Evolutionary conservation across 2,329 filamentous ascomycete species (phyloP).

Genomic region (Aspergillus terreus): DNA sequence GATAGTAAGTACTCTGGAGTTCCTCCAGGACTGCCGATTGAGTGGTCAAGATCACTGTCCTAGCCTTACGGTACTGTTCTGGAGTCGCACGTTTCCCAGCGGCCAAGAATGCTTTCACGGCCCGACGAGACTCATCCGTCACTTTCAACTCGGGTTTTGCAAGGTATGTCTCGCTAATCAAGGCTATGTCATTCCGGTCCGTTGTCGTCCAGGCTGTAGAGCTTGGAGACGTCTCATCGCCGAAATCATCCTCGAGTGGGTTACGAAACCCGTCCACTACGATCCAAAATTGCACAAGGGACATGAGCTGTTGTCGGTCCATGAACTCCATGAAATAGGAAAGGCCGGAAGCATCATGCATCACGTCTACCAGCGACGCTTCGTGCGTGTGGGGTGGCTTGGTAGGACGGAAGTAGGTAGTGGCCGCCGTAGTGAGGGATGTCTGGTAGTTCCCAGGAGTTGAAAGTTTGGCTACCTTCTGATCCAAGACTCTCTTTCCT

Average conservation of each 20-base stretch:
- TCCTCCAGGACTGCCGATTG: slow-evolving; percentile 81
- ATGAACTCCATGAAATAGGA: slow-evolving; percentile 99
- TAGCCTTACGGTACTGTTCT: slow-evolving; percentile 76
- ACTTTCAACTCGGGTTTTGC: slow-evolving; percentile 78
- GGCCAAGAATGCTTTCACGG: slow-evolving; percentile 73
- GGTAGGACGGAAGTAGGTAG: slow-evolving; percentile 30
- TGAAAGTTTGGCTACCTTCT: slow-evolving; percentile 78
- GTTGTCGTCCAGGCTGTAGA: slow-evolving; percentile 73
- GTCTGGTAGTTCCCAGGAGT: slow-evolving; percentile 53
- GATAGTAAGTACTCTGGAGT: slow-evolving; percentile 76
- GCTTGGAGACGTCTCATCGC: slow-evolving; percentile 63
- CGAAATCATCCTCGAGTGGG: slow-evolving; percentile 80
- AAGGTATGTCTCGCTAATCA: slow-evolving; percentile 89
- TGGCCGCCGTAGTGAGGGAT: slow-evolving; percentile 27
- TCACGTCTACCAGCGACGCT: slow-evolving; percentile 75
- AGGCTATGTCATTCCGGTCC: slow-evolving; percentile 80
- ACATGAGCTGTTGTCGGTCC: slow-evolving; percentile 84
- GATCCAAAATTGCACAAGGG: slow-evolving; percentile 94
- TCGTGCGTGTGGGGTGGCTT: slow-evolving; percentile 65
- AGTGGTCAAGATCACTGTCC: slow-evolving; percentile 73
- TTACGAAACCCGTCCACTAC: slow-evolving; percentile 96
- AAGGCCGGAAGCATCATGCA: slow-evolving; percentile 82
- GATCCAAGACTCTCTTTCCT: slow-evolving; percentile 82
- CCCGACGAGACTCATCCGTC: slow-evolving; percentile 62
- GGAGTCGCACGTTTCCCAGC: slow-evolving; percentile 73